Evolutionary conservation across 208 protist species (phyloP).

Genomic region (Jaenimonas drosophilae): DNA sequence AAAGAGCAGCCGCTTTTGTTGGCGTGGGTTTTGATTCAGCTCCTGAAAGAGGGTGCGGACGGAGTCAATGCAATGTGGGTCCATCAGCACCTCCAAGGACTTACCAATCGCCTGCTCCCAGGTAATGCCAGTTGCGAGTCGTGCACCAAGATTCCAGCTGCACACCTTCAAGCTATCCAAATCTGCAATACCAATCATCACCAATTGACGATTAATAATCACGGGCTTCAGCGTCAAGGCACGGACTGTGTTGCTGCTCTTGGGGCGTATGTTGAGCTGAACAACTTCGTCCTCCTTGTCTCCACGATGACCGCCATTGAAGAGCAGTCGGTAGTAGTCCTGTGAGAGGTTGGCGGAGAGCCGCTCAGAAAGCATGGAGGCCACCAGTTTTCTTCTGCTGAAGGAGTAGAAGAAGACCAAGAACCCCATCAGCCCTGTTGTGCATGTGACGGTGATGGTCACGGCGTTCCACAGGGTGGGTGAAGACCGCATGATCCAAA

Average conservation of each 20-base stretch:
- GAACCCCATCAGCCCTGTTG: constrained; percentile 11
- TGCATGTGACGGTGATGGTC: constrained; percentile 12
- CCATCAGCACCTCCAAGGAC: constrained; percentile 17
- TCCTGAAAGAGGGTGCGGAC: constrained; percentile 14
- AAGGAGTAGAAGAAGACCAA: constrained; percentile 19
- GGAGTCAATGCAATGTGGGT: constrained; percentile 6
- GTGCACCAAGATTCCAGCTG: constrained; percentile 25
- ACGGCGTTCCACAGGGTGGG: constrained; percentile 8
- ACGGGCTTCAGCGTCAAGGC: constrained; percentile 5
- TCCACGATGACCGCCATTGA: constrained; percentile 4
- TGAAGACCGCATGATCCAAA: constrained; percentile 13
- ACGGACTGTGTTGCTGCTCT: constrained; percentile 1
- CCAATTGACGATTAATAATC: constrained; percentile 15
- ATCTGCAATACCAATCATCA: constrained; percentile 25
- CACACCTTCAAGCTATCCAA: constrained; percentile 12
- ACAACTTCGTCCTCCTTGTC: constrained; percentile 6
- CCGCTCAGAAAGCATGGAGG: constrained; percentile 9
- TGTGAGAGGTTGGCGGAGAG: constrained; percentile 11
- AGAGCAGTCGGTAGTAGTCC: not conserved
- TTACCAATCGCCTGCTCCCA: constrained; percentile 18
- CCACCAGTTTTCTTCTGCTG: constrained; percentile 5
- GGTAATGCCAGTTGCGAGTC: constrained; percentile 10
- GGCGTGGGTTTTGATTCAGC: constrained; percentile 7
- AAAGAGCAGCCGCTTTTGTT: constrained; percentile 14
- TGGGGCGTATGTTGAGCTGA: constrained; percentile 14